phyloP scores from a whole-genome alignment of 805 yeast genomes.

The Diddensiella transvaalensis region DNA sequence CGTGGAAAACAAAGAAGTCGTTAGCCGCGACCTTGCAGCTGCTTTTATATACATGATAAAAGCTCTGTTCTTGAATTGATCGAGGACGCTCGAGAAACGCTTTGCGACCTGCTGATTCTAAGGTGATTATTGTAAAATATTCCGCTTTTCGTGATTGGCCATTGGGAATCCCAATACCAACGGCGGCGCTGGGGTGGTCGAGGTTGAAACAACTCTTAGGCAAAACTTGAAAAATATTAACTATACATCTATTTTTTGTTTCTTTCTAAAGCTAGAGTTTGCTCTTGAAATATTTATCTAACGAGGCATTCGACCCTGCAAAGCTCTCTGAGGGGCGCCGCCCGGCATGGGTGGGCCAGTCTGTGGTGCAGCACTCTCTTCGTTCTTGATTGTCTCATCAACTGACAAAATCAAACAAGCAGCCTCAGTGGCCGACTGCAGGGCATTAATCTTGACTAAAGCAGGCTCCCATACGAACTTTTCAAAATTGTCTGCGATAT shows the following conservation, averaged over 20 bases:
- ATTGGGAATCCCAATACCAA: background rate
- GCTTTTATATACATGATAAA: conserved; percentile 42
- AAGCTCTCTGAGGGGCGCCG: conserved; percentile 23
- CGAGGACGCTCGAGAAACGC: too few relatives aligned
- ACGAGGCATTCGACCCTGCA: conserved; percentile 16
- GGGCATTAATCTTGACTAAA: conserved; percentile 87
- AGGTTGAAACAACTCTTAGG: background rate
- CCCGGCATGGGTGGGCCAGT: conserved; percentile 27
- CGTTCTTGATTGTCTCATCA: conserved; percentile 72
- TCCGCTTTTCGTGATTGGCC: conserved; percentile 8
- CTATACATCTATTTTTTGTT: background rate
- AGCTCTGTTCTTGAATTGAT: background rate
- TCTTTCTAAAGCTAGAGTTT: background rate
- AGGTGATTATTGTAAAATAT: conserved; percentile 1
- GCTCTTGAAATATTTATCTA: too few relatives aligned
- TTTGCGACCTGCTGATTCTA: background rate
- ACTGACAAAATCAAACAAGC: conserved; percentile 90
- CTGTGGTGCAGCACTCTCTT: conserved; percentile 38
- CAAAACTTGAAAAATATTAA: background rate
- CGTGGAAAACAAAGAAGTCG: conserved; percentile 65
- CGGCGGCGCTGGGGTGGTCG: too few relatives aligned
- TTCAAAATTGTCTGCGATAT: conserved; percentile 76
- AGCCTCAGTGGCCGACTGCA: conserved; percentile 94
- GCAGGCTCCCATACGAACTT: conserved; percentile 98
- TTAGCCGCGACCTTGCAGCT: conserved; percentile 50